Percentiles rank a stretch among this genome's conserved stretches.
Evolutionary conservation across 345 rosid genomes (phyloP).

Genomic region (Sonneratia caseolaris): DNA sequence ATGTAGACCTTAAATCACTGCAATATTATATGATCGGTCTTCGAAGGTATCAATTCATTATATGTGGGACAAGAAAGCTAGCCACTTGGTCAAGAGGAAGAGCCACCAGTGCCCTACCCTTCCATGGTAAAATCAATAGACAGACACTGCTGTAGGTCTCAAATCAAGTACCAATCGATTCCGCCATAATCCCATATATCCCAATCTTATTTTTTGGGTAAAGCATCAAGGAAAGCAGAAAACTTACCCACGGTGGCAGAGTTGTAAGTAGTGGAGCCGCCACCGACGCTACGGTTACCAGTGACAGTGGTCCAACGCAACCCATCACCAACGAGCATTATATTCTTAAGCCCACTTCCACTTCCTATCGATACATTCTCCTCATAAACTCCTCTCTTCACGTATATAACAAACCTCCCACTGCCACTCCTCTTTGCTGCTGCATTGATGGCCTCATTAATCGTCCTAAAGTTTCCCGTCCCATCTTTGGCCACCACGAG

Average conservation of each 20-base stretch:
- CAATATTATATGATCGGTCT: too few species aligned
- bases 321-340: constrained; percentile 77
- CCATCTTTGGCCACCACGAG: constrained; percentile 73
- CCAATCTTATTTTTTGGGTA: too few species aligned
- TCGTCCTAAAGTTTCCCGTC: constrained; percentile 45
- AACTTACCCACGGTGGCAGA: constrained; percentile 79
- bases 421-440: constrained; percentile 44
- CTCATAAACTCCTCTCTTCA: constrained; percentile 57
- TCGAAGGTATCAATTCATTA: too few species aligned
- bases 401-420: constrained; percentile 53
- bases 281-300: constrained; percentile 58
- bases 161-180: too few species aligned
- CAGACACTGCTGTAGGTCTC: too few species aligned
- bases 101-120: too few species aligned
- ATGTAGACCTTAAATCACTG: too few species aligned
- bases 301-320: constrained; percentile 52
- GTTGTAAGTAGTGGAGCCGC: constrained; percentile 65
- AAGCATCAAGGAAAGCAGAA: not conserved
- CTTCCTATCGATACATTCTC: constrained; percentile 45
- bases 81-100: too few species aligned
- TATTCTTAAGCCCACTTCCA: constrained; percentile 38
- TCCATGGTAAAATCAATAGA: too few species aligned
- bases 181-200: too few species aligned
- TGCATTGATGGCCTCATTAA: constrained; percentile 54
- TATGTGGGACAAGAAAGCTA: too few species aligned